These are phyloP conservation scores for Chrysanthemum seticuspe DNA, from an alignment of 129 eudicot genomes.

Conservation along the genomic window DNA sequence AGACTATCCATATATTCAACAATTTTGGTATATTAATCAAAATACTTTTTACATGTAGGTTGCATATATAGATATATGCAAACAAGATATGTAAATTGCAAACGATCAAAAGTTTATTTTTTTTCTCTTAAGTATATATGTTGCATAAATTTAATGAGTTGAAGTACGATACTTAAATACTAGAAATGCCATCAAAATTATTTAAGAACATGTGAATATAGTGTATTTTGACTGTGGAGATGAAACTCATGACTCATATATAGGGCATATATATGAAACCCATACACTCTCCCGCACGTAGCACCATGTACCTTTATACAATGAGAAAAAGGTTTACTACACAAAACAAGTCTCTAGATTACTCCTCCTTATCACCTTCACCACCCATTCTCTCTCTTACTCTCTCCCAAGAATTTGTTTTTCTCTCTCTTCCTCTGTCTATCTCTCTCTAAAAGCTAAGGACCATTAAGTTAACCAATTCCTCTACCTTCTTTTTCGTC, in stretches of 20 bases:
- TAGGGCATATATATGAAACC: constrained; percentile 18
- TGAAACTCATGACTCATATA: constrained; percentile 22
- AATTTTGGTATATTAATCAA: no score
- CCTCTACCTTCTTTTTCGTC: constrained; percentile 19
- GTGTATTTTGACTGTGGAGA: constrained; percentile 30
- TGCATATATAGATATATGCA: no score
- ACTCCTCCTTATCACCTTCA: constrained; percentile 38
- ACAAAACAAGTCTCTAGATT: constrained; percentile 33
- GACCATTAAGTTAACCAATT: constrained; percentile 16
- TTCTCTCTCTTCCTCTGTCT: constrained; percentile 18
- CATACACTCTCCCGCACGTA: constrained; percentile 42
- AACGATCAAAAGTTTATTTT: no score
- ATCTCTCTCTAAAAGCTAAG: not conserved
- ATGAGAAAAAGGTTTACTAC: constrained; percentile 22
- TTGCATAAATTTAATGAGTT: no score
- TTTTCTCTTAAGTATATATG: no score
- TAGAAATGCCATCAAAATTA: constrained; percentile 1
- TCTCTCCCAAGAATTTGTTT: constrained; percentile 7
- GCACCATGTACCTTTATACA: constrained; percentile 28
- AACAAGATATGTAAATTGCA: no score
- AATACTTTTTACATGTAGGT: no score
- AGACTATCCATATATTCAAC: no score
- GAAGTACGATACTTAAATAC: not conserved
- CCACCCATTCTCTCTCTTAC: constrained; percentile 26
- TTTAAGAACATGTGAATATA: constrained; percentile 20